Base-by-base conservation (phyloP, 202 grass and related monocot genomes). In the Setaria viridis region DNA sequence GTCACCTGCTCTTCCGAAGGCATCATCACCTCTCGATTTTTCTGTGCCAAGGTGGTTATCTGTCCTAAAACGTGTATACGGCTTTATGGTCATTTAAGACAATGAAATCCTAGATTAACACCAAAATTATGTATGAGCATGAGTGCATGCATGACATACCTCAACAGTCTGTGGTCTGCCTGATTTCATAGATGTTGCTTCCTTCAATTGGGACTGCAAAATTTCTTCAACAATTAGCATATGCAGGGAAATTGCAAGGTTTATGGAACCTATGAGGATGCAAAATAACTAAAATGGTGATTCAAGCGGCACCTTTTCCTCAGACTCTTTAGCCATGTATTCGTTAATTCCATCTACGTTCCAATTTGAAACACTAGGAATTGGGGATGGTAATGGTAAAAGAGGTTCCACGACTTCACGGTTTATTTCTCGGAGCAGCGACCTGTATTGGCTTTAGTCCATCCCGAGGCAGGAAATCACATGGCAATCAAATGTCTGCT, bases 11-110 rank as follows among this genome's bases (percentile, higher is more conserved):
- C 79, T 89, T 80, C 87, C 92, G 78, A 95, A 98, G 56, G 93
- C 93, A 74, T 94, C 95, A 49, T 92, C 91, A 16, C 95, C 95
- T 88, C 95, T 93, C 50, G 84, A 81, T 86, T 98, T 98, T 37
- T 93, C 95, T 25, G 25, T 80, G 95, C 95, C 84, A 89, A 63
- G 11, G 95, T 63, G 42, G 14, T 33, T 49, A 30, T 79, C 34
- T 12, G 5, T 43, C 66, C 11, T 21, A 62, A 78, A 20, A 49
- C 1, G 25, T 10, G 25, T 25, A 25, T 25, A 25, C 0, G 25
- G 25, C 25, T 25, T 25, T 9, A 51, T 15, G 45, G 11, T 45
- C 34, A 86, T 77, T 85, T 41, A 78, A 58, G 9, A 74, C 42
- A 57, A 42, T 64, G 57, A 9, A 47, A 54, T 9, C 12, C 21